phyloP scores from a whole-genome alignment of 179 eudicot species.

The Camellia oleifera region DNA sequence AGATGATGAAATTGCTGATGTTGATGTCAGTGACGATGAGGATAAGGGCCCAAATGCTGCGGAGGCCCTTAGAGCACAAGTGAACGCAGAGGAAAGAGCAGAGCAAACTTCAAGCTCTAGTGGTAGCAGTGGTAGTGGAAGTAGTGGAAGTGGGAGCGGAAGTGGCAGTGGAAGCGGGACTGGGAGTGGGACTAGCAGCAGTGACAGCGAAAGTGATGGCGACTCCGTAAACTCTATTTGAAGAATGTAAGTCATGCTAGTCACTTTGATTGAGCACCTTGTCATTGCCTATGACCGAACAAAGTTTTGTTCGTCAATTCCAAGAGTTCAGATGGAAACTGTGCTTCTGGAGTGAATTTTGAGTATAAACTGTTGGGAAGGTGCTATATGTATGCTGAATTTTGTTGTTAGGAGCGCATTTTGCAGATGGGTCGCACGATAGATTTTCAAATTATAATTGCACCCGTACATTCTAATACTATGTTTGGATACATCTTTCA shows the following conservation, averaged over 20 bases:
- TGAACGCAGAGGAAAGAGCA: constrained; percentile 51
- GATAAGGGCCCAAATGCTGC: constrained; percentile 70
- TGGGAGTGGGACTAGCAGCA: constrained; percentile 43
- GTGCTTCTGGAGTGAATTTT: too few relatives aligned
- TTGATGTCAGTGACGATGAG: constrained; percentile 63
- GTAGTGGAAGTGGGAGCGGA: constrained; percentile 58
- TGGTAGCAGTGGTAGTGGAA: constrained; percentile 65
- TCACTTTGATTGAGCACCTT: not conserved
- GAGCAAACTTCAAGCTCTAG: constrained; percentile 70
- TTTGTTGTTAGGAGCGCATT: too few relatives aligned
- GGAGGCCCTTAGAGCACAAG: constrained; percentile 80
- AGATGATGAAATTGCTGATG: constrained; percentile 83
- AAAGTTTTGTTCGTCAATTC: too few relatives aligned
- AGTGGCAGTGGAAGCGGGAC: constrained; percentile 45
- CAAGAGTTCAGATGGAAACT: too few relatives aligned
- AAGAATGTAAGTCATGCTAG: constrained; percentile 1
- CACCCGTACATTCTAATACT: too few relatives aligned
- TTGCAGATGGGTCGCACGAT: too few relatives aligned
- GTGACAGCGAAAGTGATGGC: constrained; percentile 69
- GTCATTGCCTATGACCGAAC: not conserved
- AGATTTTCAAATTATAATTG: too few relatives aligned
- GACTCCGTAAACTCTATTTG: constrained; percentile 63
- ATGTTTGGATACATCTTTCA: too few relatives aligned
- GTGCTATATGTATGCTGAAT: too few relatives aligned
- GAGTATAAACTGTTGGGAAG: too few relatives aligned